Evolutionary conservation across 352 stramenopile species (phyloP), one percentile per base, ranked within the genome.

Genomic region (Sclerospora graminicola): DNA sequence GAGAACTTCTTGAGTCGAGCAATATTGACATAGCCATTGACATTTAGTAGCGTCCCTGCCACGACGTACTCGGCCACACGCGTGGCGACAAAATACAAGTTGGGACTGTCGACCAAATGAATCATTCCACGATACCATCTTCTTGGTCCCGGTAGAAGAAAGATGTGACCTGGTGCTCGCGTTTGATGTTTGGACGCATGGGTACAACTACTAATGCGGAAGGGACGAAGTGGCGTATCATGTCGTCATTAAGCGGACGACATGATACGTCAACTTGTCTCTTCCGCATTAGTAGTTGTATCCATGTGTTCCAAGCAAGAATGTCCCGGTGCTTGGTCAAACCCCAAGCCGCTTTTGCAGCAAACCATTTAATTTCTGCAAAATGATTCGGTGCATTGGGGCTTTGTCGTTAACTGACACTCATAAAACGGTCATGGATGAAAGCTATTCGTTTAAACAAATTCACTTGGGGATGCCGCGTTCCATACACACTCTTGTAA

Each of bases 221-320:
- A n/a, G n/a, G n/a, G n/a, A n/a, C n/a, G n/a, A n/a, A 82, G 31
- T 81, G 5, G 69, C 54, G 23, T 81, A 69, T 33, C 65, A 81
- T 47, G 64, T 81, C 2, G 20, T 76, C 24, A 81, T 81, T 35
- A 65, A 81, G 56, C 76, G 65, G 24, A 76, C 20, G 2, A 81
- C 64, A 47, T 81, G 65, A 33, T 69, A 81, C 23, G 54, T 65
- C 5, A 81, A 31, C 78, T n/a, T n/a, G n/a, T n/a, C n/a, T n/a
- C n/a, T n/a, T n/a, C n/a, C 69, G 1, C 48, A 63, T n/a, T n/a
- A n/a, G n/a, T n/a, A 37, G 63, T 76, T 26, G 57, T 72, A 1
- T 66, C 69, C 66, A 78, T 82, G 9, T 66, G 62, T 32, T 75
- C 64, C 71, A 75, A 19, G 60, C 57, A 13, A 75, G 51, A 23